A percentile compares a stretch with the other conserved stretches of the same genome.
phyloP scores from a whole-genome alignment of 1,139 yeast genomes.

The Yamadazyma atlantica region DNA sequence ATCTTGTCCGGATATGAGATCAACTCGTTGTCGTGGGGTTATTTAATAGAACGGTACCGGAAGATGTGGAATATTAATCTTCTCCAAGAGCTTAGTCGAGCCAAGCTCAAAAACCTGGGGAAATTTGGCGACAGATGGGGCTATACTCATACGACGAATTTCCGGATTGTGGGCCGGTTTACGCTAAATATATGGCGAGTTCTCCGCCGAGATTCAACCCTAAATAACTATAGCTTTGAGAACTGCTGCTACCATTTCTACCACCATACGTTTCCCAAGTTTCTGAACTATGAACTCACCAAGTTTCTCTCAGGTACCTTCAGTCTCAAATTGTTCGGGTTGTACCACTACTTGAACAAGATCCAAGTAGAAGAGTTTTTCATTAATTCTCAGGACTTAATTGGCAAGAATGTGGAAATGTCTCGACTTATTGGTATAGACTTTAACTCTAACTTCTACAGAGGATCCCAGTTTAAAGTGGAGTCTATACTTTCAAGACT shows the following conservation, averaged over 20 bases:
- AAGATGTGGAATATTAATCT: constrained; percentile 51
- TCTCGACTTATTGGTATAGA: constrained; percentile 88
- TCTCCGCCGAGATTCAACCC: constrained; percentile 58
- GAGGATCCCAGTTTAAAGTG: constrained; percentile 94
- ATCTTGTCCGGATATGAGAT: constrained; percentile 84
- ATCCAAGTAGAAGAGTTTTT: constrained; percentile 48
- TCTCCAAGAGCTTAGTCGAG: constrained; percentile 44
- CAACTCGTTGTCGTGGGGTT: constrained; percentile 86
- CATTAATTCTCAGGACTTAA: constrained; percentile 61
- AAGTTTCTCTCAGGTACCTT: constrained; percentile 43
- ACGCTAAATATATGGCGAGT: constrained; percentile 83
- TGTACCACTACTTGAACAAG: constrained; percentile 54
- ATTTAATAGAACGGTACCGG: constrained; percentile 65
- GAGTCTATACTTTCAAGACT: constrained; percentile 78
- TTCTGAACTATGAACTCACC: constrained; percentile 50
- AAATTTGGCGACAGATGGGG: constrained; percentile 80
- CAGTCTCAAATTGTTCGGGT: constrained; percentile 32
- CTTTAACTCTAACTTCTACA: constrained; percentile 77
- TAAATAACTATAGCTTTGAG: constrained; percentile 74
- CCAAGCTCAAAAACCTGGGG: constrained; percentile 45
- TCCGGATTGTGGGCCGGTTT: constrained; percentile 75
- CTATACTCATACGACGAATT: constrained; percentile 69
- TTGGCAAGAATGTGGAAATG: constrained; percentile 75
- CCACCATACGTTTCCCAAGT: constrained; percentile 68
- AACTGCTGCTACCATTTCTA: constrained; percentile 68